These are phyloP conservation scores for Saccharomycopsis capsularis DNA, from an alignment of 805 yeast species.

Conservation along the genomic window DNA sequence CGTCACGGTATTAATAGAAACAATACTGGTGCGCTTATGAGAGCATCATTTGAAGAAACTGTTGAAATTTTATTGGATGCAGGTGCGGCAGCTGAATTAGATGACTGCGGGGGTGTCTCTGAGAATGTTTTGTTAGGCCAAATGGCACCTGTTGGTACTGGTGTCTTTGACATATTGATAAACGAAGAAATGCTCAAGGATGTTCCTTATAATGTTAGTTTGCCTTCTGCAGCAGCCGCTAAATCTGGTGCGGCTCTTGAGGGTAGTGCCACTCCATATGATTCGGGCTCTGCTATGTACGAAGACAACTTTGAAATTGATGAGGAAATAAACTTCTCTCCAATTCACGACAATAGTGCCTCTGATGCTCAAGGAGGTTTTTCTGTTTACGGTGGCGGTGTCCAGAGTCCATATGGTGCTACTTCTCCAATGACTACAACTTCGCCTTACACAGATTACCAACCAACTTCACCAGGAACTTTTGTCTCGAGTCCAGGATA, in stretches of 20 bases:
- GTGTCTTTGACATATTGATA: conserved; percentile 91
- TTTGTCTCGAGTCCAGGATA: conserved; percentile 36
- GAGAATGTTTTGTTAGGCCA: conserved; percentile 97
- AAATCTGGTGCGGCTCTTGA: conserved; percentile 44
- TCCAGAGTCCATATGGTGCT: conserved; percentile 43
- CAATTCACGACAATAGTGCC: conserved; percentile 80
- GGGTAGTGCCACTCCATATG: conserved; percentile 92
- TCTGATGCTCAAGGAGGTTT: conserved; percentile 71
- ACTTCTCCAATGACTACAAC: conserved; percentile 44
- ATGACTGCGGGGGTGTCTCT: conserved; percentile 97
- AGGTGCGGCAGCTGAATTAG: conserved; percentile 95
- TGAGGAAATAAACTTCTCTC: conserved; percentile 86
- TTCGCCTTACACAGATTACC: conserved; percentile 43
- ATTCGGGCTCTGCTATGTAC: conserved; percentile 41
- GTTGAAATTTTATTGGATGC: conserved; percentile 97
- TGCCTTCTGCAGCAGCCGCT: conserved; percentile 31
- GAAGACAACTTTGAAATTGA: conserved; percentile 55
- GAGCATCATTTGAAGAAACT: conserved; percentile 98
- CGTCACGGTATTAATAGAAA: conserved; percentile 99
- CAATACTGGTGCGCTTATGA: conserved; percentile 98
- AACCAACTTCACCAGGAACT: conserved; percentile 56
- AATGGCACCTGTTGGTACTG: conserved; percentile 98
- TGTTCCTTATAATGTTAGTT: conserved; percentile 44
- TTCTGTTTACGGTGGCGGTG: conserved; percentile 47
- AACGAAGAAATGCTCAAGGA: conserved; percentile 79